Base-by-base conservation (phyloP, 257 asterid species). In the Capsicum rhomboideum region DNA sequence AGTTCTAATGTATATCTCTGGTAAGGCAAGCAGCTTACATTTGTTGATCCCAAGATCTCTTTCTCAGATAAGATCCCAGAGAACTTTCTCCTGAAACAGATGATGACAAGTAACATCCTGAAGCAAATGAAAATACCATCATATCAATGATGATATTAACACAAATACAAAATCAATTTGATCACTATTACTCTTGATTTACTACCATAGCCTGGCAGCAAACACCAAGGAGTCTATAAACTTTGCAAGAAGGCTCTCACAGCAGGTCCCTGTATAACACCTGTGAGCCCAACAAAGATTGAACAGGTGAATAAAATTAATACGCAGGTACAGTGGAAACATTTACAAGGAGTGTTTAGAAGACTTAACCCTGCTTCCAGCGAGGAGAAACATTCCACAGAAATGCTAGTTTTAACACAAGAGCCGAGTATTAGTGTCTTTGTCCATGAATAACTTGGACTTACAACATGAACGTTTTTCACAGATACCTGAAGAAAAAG, bases 151-250 rank as follows among this genome's bases (percentile, higher is more conserved):
- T 49, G 50, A 17, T 75, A 75, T 50, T 8, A 77, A 50, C 21
- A 23, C 17, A 77, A 13, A 14, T 61, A 77, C 42, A 77, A 77
- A 77, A 49, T 49, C 81, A 77, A 68, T 4, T 79, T 20, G 59
- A 77, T 26, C 28, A 8, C 46, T 46, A 37, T 74, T 74, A 74
- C 58, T 74, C 40, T 74, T 49, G 61, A 61, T 59, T 79, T 55
- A 80, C 58, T 92, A 96, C 99, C 99, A 96, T 86, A 97, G 85
- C 92, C 97, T 92, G 83, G 98, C 91, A 80, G 93, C 82, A 85
- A 89, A 90, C n/a, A 90, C 42, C 87, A 97, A 84, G 54, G 97
- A 92, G 84, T 90, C 86, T 44, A 93, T 83, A 90, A 91, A 94
- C 88, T 92, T 95, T 83, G 88, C 91, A 69, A 97, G 93, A 87